Evolutionary conservation across 148 eudicot genomes (phyloP).

Genomic region (Camellia sinensis): DNA sequence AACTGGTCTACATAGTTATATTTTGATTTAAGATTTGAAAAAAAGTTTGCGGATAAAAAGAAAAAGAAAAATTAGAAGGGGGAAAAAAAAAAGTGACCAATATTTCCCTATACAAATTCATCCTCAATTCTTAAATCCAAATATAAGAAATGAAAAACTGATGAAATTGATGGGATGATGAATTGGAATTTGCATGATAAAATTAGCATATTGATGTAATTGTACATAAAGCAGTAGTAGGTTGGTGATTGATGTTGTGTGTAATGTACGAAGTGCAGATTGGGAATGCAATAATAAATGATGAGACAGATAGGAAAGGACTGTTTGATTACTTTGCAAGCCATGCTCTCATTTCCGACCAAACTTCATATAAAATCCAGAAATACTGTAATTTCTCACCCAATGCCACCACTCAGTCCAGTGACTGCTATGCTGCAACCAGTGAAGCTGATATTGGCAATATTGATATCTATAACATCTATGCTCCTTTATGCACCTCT

Average conservation of each 20-base stretch:
- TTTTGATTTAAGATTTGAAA: no score
- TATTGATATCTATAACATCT: constrained; percentile 65
- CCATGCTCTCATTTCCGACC: constrained; percentile 64
- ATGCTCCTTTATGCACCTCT: constrained; percentile 54
- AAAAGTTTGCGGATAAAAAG: no score
- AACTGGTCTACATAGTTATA: no score
- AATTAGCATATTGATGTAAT: no score
- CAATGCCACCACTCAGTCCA: constrained; percentile 4
- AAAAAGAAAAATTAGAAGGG: no score
- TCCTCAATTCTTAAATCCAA: no score
- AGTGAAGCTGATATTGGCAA: constrained; percentile 21
- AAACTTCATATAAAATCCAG: constrained; percentile 26
- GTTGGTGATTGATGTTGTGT: background rate
- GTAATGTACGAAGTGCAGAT: constrained; percentile 41
- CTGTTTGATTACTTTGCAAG: constrained; percentile 61
- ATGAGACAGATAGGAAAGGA: constrained; percentile 53
- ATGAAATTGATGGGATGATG: no score
- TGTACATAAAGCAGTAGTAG: no score
- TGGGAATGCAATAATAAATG: constrained; percentile 76
- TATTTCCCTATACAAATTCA: no score
- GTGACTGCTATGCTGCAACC: constrained; percentile 30
- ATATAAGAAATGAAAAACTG: no score
- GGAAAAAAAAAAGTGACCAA: no score
- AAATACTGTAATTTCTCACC: constrained; percentile 49
- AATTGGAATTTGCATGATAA: no score